Conservation (phyloP, 106 monocot genomes). For the Apostasia shenzhenica region DNA sequence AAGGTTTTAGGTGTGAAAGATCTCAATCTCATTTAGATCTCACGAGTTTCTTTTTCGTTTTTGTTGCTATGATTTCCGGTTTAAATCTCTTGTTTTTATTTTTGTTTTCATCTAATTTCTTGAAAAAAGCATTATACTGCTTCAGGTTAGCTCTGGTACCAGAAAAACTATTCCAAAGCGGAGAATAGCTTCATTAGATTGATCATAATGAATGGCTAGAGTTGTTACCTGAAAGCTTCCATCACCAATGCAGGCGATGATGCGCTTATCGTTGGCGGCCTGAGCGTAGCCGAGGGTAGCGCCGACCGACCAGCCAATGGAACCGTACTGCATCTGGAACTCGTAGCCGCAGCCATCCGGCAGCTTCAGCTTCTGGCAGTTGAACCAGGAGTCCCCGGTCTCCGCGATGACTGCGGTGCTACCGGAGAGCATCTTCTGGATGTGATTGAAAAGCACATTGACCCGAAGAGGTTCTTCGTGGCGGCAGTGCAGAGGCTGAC, state of each 20-base stretch:
- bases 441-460: conserved; percentile 19
- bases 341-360: conserved; percentile 18
- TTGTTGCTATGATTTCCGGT: too few species aligned
- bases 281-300: conserved; percentile 20
- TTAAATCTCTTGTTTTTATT: too few species aligned
- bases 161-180: not conserved
- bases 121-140: not conserved
- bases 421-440: conserved; percentile 11
- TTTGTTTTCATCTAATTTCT: not conserved
- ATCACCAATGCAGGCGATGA: conserved; percentile 17
- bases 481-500: conserved; percentile 1
- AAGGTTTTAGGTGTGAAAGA: too few species aligned
- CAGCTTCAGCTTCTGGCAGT: conserved; percentile 23
- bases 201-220: not conserved
- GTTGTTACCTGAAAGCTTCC: conserved; percentile 21
- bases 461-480: conserved; percentile 15
- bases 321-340: conserved; percentile 27
- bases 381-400: conserved; percentile 22
- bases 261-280: conserved; percentile 17
- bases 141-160: not conserved
- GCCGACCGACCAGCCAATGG: conserved; percentile 20
- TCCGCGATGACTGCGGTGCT: conserved; percentile 14
- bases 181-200: not conserved
- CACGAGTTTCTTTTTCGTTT: too few species aligned
- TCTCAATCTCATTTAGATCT: too few species aligned